Evolutionary conservation across 2,329 filamentous ascomycete genomes (phyloP), one percentile per base, ranked within the genome.

Genomic region (Cercospora brassicicola): DNA sequence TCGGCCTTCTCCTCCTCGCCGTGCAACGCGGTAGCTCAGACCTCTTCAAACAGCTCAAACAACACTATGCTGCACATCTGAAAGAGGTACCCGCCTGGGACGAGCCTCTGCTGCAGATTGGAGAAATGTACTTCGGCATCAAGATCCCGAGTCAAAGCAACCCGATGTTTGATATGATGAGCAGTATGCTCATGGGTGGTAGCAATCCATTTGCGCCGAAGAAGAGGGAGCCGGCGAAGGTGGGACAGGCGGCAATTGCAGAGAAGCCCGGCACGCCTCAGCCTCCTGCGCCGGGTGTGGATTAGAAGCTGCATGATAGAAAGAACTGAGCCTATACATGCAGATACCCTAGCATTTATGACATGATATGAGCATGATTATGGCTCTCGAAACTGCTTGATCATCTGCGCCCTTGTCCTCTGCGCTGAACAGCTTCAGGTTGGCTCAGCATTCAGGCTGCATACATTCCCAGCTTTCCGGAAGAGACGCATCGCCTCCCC

Each of bases 81-180:
- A 89, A 89, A 75, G 94, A 98, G 74, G 84, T 89, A 0, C 48
- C 84, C 20, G 66, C 72, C 11, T 98, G 94, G 94, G 88, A 89
- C 36, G 93, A 85, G 68, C 86, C 92, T 26, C 82, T 99, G 69
- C 90, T 93, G 74, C 89, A 92, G 79, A 90, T 99, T 75, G 94
- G 91, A 59, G 94, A 99, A 83, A 94, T 97, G 88, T 99, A 98
- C 84, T 99, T 99, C 82, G 89, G 89, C 39, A 96, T 99, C 78
- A 88, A 89, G 82, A 90, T 93, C 77, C 94, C 94, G 57, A 87
- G 91, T 76, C 93, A 97, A 83, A 91, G 90, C 71, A 98, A 98
- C 79, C 94, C 94, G 2, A 84, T 99, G 79, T 88, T 98, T 81
- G 95, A 99, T 78, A 98, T 99, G 94, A 96, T 99, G 91, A 94